phyloP scores from a whole-genome alignment of 2,329 filamentous ascomycete genomes.

The Penicillium sp. region DNA sequence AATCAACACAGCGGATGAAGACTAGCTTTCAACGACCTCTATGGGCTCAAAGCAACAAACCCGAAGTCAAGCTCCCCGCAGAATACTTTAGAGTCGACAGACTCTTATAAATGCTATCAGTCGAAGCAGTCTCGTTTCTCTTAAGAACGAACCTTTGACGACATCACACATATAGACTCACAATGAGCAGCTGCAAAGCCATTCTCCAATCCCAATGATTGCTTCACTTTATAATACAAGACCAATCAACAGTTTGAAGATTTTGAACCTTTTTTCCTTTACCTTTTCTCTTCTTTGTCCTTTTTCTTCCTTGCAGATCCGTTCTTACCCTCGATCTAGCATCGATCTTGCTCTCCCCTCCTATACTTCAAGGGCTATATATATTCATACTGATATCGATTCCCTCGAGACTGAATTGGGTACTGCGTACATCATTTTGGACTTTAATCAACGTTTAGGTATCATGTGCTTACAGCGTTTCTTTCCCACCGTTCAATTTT shows the following conservation, averaged over 20 bases:
- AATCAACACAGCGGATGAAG: not conserved
- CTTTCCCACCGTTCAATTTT: not conserved
- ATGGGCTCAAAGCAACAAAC: not conserved
- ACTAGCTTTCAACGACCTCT: not conserved
- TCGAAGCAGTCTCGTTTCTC: not conserved
- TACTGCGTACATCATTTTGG: not conserved
- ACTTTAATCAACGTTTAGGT: not conserved
- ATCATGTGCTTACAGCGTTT: not conserved
- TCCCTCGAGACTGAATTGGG: not conserved
- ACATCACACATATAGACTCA: constrained; percentile 4
- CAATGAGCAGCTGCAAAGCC: not conserved
- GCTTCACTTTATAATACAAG: not conserved
- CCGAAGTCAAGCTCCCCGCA: not conserved
- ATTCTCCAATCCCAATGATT: not conserved
- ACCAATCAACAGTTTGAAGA: not conserved
- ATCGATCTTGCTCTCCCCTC: constrained; percentile 5
- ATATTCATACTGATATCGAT: constrained; percentile 1
- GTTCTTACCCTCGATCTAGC: not conserved
- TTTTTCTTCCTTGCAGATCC: not conserved
- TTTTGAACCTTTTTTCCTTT: not conserved
- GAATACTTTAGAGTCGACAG: not conserved
- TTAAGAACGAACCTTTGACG: not conserved
- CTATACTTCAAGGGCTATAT: not conserved
- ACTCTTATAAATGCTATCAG: not conserved
- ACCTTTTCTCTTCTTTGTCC: not conserved